These are phyloP conservation scores for Candida easanensis DNA, from an alignment of 805 yeast genomes.

Conservation along the genomic window DNA sequence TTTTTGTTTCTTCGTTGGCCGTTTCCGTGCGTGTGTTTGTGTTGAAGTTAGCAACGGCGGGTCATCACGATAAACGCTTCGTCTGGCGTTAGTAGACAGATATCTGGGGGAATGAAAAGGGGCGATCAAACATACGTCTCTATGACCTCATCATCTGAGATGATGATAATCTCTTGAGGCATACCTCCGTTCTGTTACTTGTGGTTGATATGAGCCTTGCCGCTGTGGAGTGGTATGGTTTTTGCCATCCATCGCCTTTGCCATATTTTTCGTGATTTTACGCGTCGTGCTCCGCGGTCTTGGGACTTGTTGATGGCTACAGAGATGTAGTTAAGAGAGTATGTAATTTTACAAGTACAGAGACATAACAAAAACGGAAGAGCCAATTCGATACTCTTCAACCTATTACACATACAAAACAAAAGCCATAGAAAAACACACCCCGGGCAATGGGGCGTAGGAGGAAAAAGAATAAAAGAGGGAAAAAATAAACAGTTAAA, in stretches of 20 bases:
- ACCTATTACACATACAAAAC: constrained; percentile 2
- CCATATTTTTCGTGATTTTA: too few relatives aligned
- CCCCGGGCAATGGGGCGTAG: neutral
- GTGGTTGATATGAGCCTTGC: neutral
- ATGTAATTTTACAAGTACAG: constrained; percentile 4
- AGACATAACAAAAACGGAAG: neutral
- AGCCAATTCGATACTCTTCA: neutral
- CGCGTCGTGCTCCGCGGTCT: neutral
- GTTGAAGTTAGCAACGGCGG: constrained; percentile 4
- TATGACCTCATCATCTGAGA: constrained; percentile 11
- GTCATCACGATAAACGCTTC: constrained; percentile 7
- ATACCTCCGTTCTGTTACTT: neutral
- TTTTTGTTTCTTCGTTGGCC: neutral
- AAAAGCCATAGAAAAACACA: constrained; percentile 9
- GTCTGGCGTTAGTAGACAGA: neutral
- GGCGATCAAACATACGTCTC: constrained; percentile 10
- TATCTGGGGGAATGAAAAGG: too few relatives aligned
- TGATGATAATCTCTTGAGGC: constrained; percentile 1
- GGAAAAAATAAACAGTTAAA: constrained; percentile 1
- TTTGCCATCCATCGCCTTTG: too few relatives aligned
- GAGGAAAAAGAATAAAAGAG: too few relatives aligned
- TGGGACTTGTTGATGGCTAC: neutral
- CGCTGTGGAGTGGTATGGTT: neutral
- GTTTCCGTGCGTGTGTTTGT: neutral
- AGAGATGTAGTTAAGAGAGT: neutral